Evolutionary conservation across 805 yeast genomes (phyloP).

Genomic region (Saturnispora halmiae): DNA sequence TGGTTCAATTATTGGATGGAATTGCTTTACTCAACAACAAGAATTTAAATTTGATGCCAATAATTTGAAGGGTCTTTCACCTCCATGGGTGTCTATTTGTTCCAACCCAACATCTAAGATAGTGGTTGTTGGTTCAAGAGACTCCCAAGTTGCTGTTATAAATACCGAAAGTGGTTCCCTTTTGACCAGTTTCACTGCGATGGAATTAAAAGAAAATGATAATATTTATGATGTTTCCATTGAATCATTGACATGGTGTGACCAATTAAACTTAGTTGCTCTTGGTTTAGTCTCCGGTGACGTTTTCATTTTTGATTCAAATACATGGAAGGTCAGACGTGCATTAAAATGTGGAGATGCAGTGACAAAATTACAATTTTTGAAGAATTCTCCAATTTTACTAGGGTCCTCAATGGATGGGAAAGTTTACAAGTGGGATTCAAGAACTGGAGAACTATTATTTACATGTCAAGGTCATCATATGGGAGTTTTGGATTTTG

Average conservation of each 20-base stretch:
- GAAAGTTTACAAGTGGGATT: conserved; percentile 76
- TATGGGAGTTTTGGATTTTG: conserved; percentile 88
- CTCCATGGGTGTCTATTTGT: conserved; percentile 82
- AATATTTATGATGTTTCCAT: conserved; percentile 59
- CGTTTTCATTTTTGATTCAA: conserved; percentile 70
- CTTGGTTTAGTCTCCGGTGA: conserved; percentile 87
- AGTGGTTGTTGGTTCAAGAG: conserved; percentile 77
- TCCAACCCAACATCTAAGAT: conserved; percentile 37
- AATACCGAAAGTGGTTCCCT: conserved; percentile 68
- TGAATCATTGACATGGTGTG: conserved; percentile 74
- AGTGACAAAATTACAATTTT: conserved; percentile 68
- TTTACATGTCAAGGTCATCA: conserved; percentile 86
- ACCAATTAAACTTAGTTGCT: conserved; percentile 56
- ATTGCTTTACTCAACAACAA: conserved; percentile 66
- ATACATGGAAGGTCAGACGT: conserved; percentile 79
- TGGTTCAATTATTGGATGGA: conserved; percentile 82
- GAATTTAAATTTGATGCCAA: conserved; percentile 56
- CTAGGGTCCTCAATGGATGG: conserved; percentile 80
- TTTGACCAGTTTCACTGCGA: conserved; percentile 54
- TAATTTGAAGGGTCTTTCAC: conserved; percentile 62
- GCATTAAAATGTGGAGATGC: conserved; percentile 68
- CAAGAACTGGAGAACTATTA: conserved; percentile 70
- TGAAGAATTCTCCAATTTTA: conserved; percentile 44
- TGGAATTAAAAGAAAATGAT: conserved; percentile 46
- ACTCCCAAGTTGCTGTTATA: conserved; percentile 75